Evolutionary conservation across 345 rosid species (phyloP), one percentile per base, ranked within the genome.

Genomic region (Sapria himalayana): DNA sequence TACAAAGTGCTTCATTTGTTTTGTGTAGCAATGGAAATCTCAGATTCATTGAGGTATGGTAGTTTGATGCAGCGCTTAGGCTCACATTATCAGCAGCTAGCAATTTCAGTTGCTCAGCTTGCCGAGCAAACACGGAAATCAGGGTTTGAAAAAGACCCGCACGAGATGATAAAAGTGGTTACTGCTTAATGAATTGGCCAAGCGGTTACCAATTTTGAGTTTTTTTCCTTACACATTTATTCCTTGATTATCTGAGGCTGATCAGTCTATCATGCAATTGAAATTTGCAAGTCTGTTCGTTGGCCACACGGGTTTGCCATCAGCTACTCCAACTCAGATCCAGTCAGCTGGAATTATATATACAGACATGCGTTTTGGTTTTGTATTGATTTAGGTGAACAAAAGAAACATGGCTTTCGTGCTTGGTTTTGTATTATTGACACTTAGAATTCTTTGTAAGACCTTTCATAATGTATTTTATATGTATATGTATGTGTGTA

Each of bases 71-170:
- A 75, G 69, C 63, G 74, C 2, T 76, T 91, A 17, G 96, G 84
- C 61, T 70, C 78, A 48, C 78, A 59, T 57, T 70, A 73, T 62
- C 96, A 80, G 55, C 93, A 92, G 9, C 66, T 80, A 23, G 99
- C 99, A 17, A 77, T 73, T 41, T 81, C 81, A 29, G 69, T 91
- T 60, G 92, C 82, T 19, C 80, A 70, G 70, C 96, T 84, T 56
- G 96, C 99, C 39, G 99, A 84, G 44, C 66, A 66, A 58, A 80
- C n/a, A n/a, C n/a, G 99, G 59, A 78, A 92, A 63, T 72, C 46
- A 18, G 99, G 73, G 67, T 84, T 84, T 10, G 92, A 85, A 54
- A 91, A 84, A 62, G 94, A 80, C 64, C 77, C 67, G 63, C 37
- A 67, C 67, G 86, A 74, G 71, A 77, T 71, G 57, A 78, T 80